Evolutionary conservation across 768 basidiomycete species (phyloP).

Genomic region (Tricholoma flavovirens): DNA sequence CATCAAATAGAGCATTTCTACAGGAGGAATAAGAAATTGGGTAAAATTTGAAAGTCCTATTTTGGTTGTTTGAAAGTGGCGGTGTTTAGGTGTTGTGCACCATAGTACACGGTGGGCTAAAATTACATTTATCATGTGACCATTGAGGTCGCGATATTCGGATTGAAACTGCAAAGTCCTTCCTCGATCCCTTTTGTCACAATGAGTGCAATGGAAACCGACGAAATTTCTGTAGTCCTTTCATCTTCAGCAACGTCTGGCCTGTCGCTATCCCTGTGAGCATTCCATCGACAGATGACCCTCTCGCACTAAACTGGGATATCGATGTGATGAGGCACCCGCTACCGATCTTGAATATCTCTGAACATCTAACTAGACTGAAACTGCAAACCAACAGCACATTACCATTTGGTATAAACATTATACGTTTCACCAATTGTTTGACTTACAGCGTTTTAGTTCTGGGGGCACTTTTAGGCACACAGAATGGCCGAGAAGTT

Average conservation of each 20-base stretch:
- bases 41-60: too few relatives aligned
- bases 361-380: conserved; percentile 87
- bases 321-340: conserved; percentile 65
- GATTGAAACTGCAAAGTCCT: neutral
- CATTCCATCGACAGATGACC: conserved; percentile 4
- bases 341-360: conserved; percentile 92
- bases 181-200: neutral
- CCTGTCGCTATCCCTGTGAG: conserved; percentile 69
- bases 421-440: neutral
- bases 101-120: too few relatives aligned
- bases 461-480: conserved; percentile 88
- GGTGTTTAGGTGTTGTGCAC: too few relatives aligned
- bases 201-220: conserved; percentile 70
- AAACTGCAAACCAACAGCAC: conserved; percentile 63
- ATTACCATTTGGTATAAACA: conserved; percentile 57
- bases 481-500: conserved; percentile 89
- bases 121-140: too few relatives aligned
- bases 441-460: conserved; percentile 40
- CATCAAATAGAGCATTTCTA: too few relatives aligned
- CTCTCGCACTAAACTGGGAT: conserved; percentile 10
- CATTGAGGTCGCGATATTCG: neutral
- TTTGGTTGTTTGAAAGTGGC: too few relatives aligned
- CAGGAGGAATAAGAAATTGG: too few relatives aligned
- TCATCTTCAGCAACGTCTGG: conserved; percentile 69
- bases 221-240: conserved; percentile 70